These are phyloP conservation scores for Tolypocladium pustulatum DNA, from an alignment of 2,329 filamentous ascomycete species.

Conservation along the genomic window DNA sequence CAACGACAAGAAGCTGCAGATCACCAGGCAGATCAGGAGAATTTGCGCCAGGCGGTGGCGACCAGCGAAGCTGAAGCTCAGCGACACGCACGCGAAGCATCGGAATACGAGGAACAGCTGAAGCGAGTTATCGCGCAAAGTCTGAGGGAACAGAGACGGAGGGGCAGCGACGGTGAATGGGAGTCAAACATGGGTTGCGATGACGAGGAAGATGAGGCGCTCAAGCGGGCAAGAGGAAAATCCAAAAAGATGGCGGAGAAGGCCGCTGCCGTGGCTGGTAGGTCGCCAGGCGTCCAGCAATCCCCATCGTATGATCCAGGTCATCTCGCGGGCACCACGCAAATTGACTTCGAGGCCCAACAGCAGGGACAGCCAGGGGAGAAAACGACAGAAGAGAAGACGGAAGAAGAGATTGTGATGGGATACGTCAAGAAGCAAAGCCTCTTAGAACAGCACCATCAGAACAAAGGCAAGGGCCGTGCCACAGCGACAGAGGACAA, in stretches of 20 bases:
- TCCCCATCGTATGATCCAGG: background rate
- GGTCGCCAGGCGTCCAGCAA: background rate
- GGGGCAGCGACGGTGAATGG: background rate
- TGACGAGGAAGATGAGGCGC: background rate
- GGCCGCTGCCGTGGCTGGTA: background rate
- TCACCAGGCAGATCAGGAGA: background rate
- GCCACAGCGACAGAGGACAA: background rate
- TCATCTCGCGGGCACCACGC: background rate
- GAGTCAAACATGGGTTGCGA: background rate
- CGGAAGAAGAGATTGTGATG: background rate
- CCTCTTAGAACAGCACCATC: background rate
- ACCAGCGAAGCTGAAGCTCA: background rate
- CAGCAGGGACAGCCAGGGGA: background rate
- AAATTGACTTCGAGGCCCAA: background rate
- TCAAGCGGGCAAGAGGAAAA: background rate
- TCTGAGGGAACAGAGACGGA: background rate
- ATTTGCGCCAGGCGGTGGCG: background rate
- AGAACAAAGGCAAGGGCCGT: background rate
- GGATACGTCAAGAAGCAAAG: background rate
- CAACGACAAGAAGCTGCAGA: background rate
- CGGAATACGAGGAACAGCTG: background rate
- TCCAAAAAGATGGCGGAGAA: background rate
- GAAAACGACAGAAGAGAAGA: background rate
- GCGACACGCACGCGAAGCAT: background rate
- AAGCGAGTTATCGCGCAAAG: background rate